phyloP scores from a whole-genome alignment of 306 rosid species.

The Sicyos baderoa region DNA sequence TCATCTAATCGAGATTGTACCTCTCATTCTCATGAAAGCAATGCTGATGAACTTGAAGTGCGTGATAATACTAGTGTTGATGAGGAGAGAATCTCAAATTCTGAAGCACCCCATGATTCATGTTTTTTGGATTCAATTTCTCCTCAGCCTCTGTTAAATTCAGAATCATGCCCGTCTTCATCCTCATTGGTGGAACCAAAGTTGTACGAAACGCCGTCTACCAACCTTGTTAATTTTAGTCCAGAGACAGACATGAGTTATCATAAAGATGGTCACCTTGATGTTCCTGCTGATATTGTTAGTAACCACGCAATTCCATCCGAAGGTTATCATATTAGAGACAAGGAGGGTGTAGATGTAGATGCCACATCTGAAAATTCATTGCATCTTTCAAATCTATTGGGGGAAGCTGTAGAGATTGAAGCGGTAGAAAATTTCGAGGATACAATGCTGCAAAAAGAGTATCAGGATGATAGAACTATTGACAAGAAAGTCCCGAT shows the following conservation, averaged over 20 bases:
- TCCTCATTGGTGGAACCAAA: constrained; percentile 25
- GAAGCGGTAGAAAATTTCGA: constrained; percentile 25
- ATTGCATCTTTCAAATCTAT: constrained; percentile 30
- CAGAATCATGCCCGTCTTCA: constrained; percentile 25
- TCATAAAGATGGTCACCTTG: constrained; percentile 24
- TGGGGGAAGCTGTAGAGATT: constrained; percentile 31
- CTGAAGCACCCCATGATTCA: constrained; percentile 31
- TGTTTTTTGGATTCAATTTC: constrained; percentile 31
- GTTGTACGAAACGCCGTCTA: constrained; percentile 28
- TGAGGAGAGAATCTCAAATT: constrained; percentile 32
- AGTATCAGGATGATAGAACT: constrained; percentile 27
- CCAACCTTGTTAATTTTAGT: constrained; percentile 23
- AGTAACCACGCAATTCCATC: constrained; percentile 29
- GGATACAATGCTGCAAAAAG: constrained; percentile 27
- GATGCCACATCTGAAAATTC: constrained; percentile 30
- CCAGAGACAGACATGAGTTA: constrained; percentile 32
- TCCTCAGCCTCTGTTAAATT: constrained; percentile 26
- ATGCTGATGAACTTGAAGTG: constrained; percentile 25
- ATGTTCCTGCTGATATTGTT: constrained; percentile 25
- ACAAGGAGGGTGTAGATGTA: constrained; percentile 30
- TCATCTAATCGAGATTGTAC: constrained; percentile 30
- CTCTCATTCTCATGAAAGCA: constrained; percentile 26
- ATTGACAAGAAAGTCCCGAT: constrained; percentile 34
- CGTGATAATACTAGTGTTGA: constrained; percentile 25
- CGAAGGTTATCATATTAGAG: constrained; percentile 29